These are phyloP conservation scores for Prunus mume DNA, from an alignment of 306 rosid species.

Conservation along the genomic window DNA sequence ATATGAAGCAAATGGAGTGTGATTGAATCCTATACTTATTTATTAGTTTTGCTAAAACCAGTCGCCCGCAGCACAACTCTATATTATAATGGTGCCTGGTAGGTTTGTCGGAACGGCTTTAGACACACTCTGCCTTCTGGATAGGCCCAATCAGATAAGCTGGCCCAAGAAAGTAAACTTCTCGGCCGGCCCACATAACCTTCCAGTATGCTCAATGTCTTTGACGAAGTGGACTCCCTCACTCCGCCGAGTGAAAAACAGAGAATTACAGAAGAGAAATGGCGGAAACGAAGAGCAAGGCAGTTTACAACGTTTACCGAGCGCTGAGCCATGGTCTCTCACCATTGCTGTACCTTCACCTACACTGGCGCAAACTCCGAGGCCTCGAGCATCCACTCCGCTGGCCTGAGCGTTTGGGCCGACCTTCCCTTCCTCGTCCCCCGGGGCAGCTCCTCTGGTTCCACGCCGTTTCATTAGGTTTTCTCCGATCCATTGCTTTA, in stretches of 20 bases:
- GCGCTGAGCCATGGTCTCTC: constrained; percentile 58
- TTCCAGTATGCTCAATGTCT: no score
- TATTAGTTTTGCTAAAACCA: no score
- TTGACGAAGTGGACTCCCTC: no score
- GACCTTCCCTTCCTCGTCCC: constrained; percentile 61
- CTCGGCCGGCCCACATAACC: neutral
- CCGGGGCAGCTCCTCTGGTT: constrained; percentile 80
- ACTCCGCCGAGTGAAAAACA: neutral
- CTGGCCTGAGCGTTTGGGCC: constrained; percentile 85
- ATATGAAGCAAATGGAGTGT: no score
- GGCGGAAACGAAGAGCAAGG: constrained; percentile 49
- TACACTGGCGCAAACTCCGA: constrained; percentile 60
- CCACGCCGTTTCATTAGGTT: constrained; percentile 89
- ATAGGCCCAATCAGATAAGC: neutral
- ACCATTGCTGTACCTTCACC: constrained; percentile 60
- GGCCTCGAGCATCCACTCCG: constrained; percentile 63
- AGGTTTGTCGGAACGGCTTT: no score
- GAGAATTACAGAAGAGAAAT: constrained; percentile 8
- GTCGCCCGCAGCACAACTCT: no score
- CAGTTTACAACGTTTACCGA: constrained; percentile 60
- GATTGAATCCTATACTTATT: no score
- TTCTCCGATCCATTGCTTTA: neutral
- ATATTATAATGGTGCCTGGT: no score
- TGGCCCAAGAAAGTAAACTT: neutral
- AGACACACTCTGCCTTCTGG: no score